Base-by-base conservation (phyloP, 495 filamentous ascomycete genomes). In the Rostrohypoxylon terebratum region DNA sequence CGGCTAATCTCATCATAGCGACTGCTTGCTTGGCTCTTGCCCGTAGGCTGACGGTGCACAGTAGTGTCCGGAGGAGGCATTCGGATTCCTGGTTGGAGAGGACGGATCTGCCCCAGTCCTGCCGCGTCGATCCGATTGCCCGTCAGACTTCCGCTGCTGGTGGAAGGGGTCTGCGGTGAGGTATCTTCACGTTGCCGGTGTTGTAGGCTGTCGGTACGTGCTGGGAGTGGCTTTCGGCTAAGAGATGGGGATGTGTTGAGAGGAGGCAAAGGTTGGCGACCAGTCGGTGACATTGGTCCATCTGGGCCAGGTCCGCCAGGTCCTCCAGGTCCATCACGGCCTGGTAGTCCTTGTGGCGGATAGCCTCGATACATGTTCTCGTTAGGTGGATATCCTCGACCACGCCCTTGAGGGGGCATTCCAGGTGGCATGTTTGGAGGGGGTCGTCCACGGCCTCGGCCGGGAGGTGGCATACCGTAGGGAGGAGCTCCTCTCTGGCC, bases 71-170 rank as follows among this genome's bases (percentile, higher is more conserved):
- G 76, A 42, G 69, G 51, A 50, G 9, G 45, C 36, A 42, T 42
- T 38, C 68, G 63, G 11, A 38, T 16, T 21, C 65, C 66, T 7
- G 68, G 53, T n/a, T 77, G 74, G 14, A 72, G 65, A n/a, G 73
- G 60, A 50, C 71, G 69, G 23, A 87, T 79, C 59, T 78, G 77
- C 31, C 89, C 87, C 69, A 93, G 82, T 25, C 85, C 88, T 65
- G 87, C 86, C 74, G 89, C 88, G 74, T 93, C 89, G 55, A 93
- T 83, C 38, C 90, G 83, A 76, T 87, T 81, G 50, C 89, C 84
- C 16, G 86, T 86, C 64, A 93, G 84, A 72, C 90, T 91, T 58
- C 89, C 89, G 42, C 85, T 84, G 75, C 87, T 91, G 28, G 87
- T 72, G 0, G 72, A 65, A 47, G 77, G 68, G 16, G 77, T 73